Percentiles rank a stretch among this genome's conserved stretches.
These are phyloP conservation scores for Quercus agrifolia DNA, from an alignment of 306 rosid genomes.

Conservation along the genomic window DNA sequence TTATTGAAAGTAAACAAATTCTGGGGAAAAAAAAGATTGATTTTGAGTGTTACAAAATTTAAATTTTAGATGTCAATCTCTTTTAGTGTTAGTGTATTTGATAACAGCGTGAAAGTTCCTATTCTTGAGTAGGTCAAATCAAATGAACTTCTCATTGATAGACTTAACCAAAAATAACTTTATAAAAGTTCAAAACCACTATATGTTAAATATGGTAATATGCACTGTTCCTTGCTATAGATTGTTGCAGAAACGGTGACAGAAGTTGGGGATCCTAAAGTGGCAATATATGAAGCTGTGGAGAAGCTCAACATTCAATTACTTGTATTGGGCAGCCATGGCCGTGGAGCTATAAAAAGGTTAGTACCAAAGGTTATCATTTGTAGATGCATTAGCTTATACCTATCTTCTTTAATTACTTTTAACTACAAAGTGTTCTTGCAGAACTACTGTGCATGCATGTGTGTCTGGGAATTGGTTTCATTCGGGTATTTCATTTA, in stretches of 20 bases:
- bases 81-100: too few relatives aligned
- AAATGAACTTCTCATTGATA: too few relatives aligned
- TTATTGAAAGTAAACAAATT: too few relatives aligned
- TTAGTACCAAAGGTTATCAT: neutral
- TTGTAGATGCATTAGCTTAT: neutral
- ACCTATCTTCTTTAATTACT: neutral
- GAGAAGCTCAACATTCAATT: slow-evolving; percentile 27
- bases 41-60: too few relatives aligned
- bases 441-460: neutral
- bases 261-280: slow-evolving; percentile 37
- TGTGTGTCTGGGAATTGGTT: neutral
- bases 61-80: too few relatives aligned
- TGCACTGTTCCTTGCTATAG: slow-evolving; percentile 12
- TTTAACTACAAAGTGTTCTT: neutral
- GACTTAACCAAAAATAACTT: too few relatives aligned
- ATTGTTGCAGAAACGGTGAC: slow-evolving; percentile 24
- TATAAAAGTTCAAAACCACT: too few relatives aligned
- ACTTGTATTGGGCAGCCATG: slow-evolving; percentile 43
- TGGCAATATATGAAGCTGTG: slow-evolving; percentile 36
- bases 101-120: too few relatives aligned
- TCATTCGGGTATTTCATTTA: neutral
- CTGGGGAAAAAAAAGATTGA: too few relatives aligned
- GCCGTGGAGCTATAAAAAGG: slow-evolving; percentile 34
- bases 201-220: neutral
- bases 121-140: too few relatives aligned